Conservation (phyloP, 2,329 filamentous ascomycete species). For the Colletotrichum echinochloae region DNA sequence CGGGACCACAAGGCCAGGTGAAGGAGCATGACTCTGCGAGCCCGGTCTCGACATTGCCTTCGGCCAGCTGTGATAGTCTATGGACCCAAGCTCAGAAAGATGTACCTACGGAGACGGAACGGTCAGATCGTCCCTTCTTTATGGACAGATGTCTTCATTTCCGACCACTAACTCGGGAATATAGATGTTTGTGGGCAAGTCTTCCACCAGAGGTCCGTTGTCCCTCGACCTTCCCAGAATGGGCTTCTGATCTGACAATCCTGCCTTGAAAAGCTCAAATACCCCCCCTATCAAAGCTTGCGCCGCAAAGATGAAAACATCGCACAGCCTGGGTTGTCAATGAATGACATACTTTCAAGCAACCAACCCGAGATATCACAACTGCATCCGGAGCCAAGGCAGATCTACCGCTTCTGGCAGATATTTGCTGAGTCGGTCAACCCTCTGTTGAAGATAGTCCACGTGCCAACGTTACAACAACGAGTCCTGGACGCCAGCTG, state of each 20-base stretch:
- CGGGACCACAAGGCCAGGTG: conserved; percentile 10
- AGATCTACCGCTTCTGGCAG: conserved; percentile 50
- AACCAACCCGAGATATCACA: background rate
- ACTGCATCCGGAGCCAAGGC: conserved; percentile 48
- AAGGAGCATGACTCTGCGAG: background rate
- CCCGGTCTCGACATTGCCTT: background rate
- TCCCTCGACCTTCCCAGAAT: rapidly evolving
- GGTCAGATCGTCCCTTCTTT: background rate
- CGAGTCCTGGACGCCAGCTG: conserved; percentile 48
- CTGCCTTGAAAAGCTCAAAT: conserved; percentile 1
- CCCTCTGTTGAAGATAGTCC: conserved; percentile 48
- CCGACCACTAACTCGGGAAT: background rate
- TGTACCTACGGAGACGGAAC: background rate
- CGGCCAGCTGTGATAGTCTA: background rate
- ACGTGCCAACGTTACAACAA: conserved; percentile 49
- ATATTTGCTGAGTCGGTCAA: conserved; percentile 49
- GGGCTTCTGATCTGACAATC: background rate
- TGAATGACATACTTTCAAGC: conserved; percentile 27
- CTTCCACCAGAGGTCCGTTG: conserved; percentile 17
- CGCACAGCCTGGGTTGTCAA: conserved; percentile 31
- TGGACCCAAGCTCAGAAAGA: background rate
- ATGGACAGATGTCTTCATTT: background rate
- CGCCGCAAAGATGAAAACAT: conserved; percentile 43
- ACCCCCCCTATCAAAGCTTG: conserved; percentile 42
- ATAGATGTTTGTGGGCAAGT: conserved; percentile 20